A percentile compares a stretch with the other conserved stretches of the same genome.
phyloP scores from a whole-genome alignment of 1,284 basidiomycete genomes.

The Fomes fomentarius region DNA sequence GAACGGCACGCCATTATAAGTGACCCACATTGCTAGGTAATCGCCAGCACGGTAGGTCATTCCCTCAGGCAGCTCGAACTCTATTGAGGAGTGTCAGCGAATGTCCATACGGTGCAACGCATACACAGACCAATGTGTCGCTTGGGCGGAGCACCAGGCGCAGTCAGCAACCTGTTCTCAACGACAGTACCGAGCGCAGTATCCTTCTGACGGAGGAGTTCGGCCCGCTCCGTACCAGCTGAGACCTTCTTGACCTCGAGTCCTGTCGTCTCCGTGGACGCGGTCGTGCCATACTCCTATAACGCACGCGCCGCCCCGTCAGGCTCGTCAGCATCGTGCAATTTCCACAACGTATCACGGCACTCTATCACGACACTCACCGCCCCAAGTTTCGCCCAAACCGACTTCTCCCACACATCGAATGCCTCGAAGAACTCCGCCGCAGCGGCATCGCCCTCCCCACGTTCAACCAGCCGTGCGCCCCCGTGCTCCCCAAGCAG shows the following conservation, averaged over 20 bases:
- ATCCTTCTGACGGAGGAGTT: constrained; percentile 45
- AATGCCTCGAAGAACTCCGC: constrained; percentile 51
- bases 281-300: constrained; percentile 35
- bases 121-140: constrained; percentile 42
- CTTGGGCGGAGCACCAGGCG: constrained; percentile 42
- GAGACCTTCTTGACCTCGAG: constrained; percentile 40
- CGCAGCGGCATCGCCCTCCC: constrained; percentile 47
- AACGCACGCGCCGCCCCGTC: too few relatives aligned
- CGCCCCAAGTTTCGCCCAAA: constrained; percentile 42
- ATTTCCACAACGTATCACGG: too few relatives aligned
- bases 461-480: constrained; percentile 43
- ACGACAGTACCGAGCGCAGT: constrained; percentile 43
- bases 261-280: constrained; percentile 7
- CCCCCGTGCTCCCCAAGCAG: constrained; percentile 43
- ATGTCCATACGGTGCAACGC: too few relatives aligned
- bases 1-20: too few relatives aligned
- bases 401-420: constrained; percentile 46
- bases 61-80: constrained; percentile 44
- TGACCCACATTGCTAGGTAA: constrained; percentile 47
- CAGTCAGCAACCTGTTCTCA: constrained; percentile 46
- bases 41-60: constrained; percentile 44
- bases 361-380: too few relatives aligned
- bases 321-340: too few relatives aligned
- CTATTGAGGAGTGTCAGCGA: too few relatives aligned
- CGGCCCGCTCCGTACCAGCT: constrained; percentile 39